Evolutionary conservation across 805 yeast species (phyloP).

Genomic region (Yarrowia bubula): DNA sequence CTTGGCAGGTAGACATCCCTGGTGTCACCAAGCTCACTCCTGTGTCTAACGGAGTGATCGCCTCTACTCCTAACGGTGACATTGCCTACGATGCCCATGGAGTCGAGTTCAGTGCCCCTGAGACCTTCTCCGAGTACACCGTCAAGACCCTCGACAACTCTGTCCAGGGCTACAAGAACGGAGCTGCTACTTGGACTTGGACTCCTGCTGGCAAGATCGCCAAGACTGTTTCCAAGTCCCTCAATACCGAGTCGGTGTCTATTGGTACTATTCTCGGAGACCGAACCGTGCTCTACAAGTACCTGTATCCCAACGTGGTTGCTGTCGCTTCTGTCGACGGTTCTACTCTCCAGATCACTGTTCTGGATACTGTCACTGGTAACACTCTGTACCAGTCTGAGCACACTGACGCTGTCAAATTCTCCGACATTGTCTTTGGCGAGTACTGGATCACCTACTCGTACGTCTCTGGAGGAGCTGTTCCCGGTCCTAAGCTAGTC

Average conservation of each 20-base stretch:
- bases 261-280: slow-evolving; percentile 68
- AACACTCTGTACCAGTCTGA: slow-evolving; percentile 48
- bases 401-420: slow-evolving; percentile 44
- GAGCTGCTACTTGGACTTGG: slow-evolving; percentile 44
- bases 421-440: slow-evolving; percentile 56
- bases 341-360: slow-evolving; percentile 45
- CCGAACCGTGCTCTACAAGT: slow-evolving; percentile 77
- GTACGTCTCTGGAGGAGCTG: slow-evolving; percentile 51
- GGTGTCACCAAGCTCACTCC: slow-evolving; percentile 6
- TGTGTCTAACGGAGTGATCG: background rate
- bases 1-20: background rate
- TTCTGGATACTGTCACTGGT: slow-evolving; percentile 73
- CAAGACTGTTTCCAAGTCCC: slow-evolving; percentile 44
- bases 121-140: slow-evolving; percentile 28
- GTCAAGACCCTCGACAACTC: slow-evolving; percentile 24
- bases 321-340: slow-evolving; percentile 48
- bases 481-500: slow-evolving; percentile 56
- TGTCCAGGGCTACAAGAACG: slow-evolving; percentile 31
- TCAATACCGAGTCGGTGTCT: slow-evolving; percentile 49
- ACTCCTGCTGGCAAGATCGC: slow-evolving; percentile 43
- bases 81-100: slow-evolving; percentile 25
- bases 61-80: background rate
- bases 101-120: background rate
- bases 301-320: slow-evolving; percentile 66
- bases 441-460: slow-evolving; percentile 83